phyloP scores from a whole-genome alignment of 2,329 filamentous ascomycete species.

The Whalleya microplaca region DNA sequence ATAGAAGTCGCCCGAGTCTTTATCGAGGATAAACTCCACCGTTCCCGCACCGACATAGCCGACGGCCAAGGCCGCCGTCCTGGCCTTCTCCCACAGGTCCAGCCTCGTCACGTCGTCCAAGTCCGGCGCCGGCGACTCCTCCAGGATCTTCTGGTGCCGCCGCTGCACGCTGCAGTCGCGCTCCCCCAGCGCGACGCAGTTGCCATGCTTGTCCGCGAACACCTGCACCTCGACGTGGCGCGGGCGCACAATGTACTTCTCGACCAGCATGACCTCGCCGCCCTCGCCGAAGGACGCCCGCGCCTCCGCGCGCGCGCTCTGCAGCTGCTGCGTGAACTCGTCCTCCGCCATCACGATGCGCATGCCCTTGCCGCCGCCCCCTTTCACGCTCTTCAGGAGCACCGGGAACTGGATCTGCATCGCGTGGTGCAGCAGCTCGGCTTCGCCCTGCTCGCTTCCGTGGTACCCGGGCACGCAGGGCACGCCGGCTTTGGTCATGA shows the following conservation, averaged over 20 bases:
- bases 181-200: constrained; percentile 83
- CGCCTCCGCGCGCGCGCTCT: constrained; percentile 75
- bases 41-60: constrained; percentile 90
- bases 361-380: constrained; percentile 85
- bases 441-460: constrained; percentile 75
- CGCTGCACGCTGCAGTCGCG: constrained; percentile 87
- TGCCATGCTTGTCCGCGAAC: constrained; percentile 80
- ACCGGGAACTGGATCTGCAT: constrained; percentile 71
- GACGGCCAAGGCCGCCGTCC: constrained; percentile 71
- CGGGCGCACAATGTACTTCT: constrained; percentile 78
- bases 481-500: constrained; percentile 94
- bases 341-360: constrained; percentile 70
- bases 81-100: constrained; percentile 68
- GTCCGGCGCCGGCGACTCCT: constrained; percentile 82
- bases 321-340: constrained; percentile 72
- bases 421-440: constrained; percentile 68
- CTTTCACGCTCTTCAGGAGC: constrained; percentile 78
- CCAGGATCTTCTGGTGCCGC: constrained; percentile 87
- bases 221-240: constrained; percentile 90
- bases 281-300: constrained; percentile 79
- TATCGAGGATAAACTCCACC: constrained; percentile 88
- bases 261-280: constrained; percentile 80
- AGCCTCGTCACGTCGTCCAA: constrained; percentile 60
- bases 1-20: constrained; percentile 78
- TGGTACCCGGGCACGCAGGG: constrained; percentile 97